phyloP scores from a whole-genome alignment of 495 filamentous ascomycete species.

The Aspergillus homomorphus region DNA sequence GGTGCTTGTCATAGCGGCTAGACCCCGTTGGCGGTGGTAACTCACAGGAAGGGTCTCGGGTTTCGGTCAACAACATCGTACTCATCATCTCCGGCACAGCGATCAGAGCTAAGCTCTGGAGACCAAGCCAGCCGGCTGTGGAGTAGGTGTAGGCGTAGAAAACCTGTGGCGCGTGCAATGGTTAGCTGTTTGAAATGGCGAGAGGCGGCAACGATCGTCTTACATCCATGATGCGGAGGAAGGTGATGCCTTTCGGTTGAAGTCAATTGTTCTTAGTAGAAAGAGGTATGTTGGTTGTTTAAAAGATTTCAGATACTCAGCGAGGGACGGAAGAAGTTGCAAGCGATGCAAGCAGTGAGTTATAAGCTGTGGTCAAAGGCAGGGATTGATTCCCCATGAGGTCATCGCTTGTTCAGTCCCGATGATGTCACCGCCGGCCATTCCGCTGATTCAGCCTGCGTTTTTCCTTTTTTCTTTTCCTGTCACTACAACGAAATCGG shows the following conservation, averaged over 20 bases:
- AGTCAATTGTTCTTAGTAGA: not conserved
- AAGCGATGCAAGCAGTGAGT: not conserved
- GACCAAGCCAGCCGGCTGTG: conserved; percentile 61
- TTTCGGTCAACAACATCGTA: conserved; percentile 57
- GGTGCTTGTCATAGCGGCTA: not conserved
- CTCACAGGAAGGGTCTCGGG: conserved; percentile 53
- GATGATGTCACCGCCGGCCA: not conserved
- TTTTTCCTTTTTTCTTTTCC: not conserved
- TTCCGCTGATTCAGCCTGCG: not conserved
- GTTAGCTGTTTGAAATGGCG: not conserved
- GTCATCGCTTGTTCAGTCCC: conserved; percentile 1
- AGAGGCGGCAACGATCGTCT: not conserved
- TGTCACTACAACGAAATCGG: not conserved
- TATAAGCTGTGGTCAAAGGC: not conserved
- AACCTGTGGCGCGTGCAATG: conserved; percentile 38
- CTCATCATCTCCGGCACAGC: conserved; percentile 64
- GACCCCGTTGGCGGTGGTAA: conserved; percentile 6
- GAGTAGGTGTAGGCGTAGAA: conserved; percentile 65
- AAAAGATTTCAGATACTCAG: too few relatives aligned
- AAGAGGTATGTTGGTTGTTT: not conserved
- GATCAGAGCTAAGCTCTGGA: conserved; percentile 66
- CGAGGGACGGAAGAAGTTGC: not conserved
- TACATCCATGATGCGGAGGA: conserved; percentile 20
- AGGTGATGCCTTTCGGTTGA: not conserved
- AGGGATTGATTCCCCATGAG: conserved; percentile 1